phyloP scores from a whole-genome alignment of 1,139 yeast species.

The Yarrowia galli region DNA sequence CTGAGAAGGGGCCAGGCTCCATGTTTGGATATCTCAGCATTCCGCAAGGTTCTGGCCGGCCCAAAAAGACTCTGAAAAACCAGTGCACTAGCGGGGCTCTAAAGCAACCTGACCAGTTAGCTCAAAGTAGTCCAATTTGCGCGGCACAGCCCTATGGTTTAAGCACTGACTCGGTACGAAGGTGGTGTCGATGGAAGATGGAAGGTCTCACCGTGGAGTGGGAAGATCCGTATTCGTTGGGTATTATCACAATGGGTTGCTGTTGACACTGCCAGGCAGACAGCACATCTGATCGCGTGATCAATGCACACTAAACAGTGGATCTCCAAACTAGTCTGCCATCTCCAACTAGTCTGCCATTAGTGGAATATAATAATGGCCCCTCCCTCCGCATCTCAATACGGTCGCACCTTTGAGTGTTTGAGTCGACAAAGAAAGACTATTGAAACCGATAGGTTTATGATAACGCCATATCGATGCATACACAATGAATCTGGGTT shows the following conservation, averaged over 20 bases:
- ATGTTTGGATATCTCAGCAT: background rate
- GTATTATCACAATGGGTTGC: no score
- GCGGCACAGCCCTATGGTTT: slow-evolving; percentile 33
- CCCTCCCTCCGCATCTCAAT: background rate
- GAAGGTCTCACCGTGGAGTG: background rate
- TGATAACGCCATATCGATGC: slow-evolving; percentile 35
- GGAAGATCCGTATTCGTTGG: no score
- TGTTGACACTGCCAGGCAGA: no score
- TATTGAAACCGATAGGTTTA: background rate
- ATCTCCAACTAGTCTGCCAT: background rate
- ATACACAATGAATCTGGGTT: slow-evolving; percentile 13
- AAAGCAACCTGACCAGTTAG: background rate
- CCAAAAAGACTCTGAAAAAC: background rate
- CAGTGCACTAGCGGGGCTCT: slow-evolving; percentile 1
- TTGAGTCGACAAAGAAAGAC: slow-evolving; percentile 10
- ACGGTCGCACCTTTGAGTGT: background rate
- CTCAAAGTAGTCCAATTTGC: slow-evolving; percentile 34
- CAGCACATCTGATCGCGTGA: background rate
- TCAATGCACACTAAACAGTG: background rate
- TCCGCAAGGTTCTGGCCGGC: background rate
- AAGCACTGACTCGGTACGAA: background rate
- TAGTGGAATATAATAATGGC: background rate
- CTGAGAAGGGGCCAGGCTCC: background rate
- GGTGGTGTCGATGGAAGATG: background rate
- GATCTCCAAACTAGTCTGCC: background rate